Evolutionary conservation across 805 yeast genomes (phyloP).

Genomic region (Nakazawaea molendinolei): DNA sequence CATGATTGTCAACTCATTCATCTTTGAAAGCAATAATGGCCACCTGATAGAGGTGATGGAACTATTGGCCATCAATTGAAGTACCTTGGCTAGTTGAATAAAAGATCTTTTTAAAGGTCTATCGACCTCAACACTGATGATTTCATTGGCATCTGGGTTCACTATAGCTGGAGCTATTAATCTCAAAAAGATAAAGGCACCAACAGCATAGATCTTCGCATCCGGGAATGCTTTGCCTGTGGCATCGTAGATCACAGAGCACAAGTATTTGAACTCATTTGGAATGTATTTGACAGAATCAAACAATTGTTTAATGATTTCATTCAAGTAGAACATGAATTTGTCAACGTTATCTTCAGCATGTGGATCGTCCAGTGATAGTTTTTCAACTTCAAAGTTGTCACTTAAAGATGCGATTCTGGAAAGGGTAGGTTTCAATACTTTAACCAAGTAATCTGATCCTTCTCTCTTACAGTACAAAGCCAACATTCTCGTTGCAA

Average conservation of each 20-base stretch:
- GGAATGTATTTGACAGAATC: conserved; percentile 57
- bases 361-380: conserved; percentile 28
- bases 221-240: conserved; percentile 60
- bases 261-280: conserved; percentile 60
- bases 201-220: conserved; percentile 65
- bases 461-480: conserved; percentile 68
- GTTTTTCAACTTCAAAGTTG: conserved; percentile 60
- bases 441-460: conserved; percentile 42
- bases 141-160: conserved; percentile 60
- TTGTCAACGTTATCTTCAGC: conserved; percentile 32
- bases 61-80: conserved; percentile 86
- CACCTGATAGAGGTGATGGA: conserved; percentile 59
- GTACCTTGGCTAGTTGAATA: conserved; percentile 71
- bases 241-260: conserved; percentile 54
- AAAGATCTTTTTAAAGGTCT: conserved; percentile 49
- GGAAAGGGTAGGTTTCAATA: conserved; percentile 50
- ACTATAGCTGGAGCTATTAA: conserved; percentile 86
- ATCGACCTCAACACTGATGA: conserved; percentile 15
- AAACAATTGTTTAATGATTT: conserved; percentile 53
- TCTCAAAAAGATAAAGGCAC: conserved; percentile 79
- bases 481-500: conserved; percentile 72
- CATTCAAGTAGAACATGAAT: conserved; percentile 51
- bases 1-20: conserved; percentile 33
- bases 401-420: conserved; percentile 43
- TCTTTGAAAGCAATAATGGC: conserved; percentile 41